A percentile compares a stretch with the other conserved stretches of the same genome.
These are phyloP conservation scores for Talaromyces stipitatus DNA, from an alignment of 495 filamentous ascomycete species.

Conservation along the genomic window DNA sequence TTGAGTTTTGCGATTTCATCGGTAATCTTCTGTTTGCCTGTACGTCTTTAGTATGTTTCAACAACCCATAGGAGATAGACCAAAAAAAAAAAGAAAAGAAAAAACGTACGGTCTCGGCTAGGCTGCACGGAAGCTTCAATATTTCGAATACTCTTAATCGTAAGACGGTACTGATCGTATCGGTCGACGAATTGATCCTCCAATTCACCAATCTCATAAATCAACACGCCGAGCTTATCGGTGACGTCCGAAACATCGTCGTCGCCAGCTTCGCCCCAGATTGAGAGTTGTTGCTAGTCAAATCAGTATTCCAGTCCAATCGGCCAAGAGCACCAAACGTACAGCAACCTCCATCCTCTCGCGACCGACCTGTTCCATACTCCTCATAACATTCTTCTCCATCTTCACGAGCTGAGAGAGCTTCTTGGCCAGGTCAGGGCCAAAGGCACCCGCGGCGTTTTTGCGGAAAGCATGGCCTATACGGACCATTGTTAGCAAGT, in stretches of 20 bases:
- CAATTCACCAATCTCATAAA: conserved; percentile 97
- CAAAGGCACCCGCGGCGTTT: conserved; percentile 86
- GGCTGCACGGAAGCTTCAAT: conserved; percentile 98
- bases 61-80: neutral
- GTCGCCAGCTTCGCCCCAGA: conserved; percentile 95
- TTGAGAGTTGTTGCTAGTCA: conserved; percentile 88
- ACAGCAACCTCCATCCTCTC: conserved; percentile 98
- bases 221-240: conserved; percentile 94
- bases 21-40: conserved; percentile 97
- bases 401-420: conserved; percentile 97
- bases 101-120: conserved; percentile 80
- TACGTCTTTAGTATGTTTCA: conserved; percentile 1
- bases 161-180: conserved; percentile 98
- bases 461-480: conserved; percentile 90
- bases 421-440: conserved; percentile 95
- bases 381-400: conserved; percentile 99
- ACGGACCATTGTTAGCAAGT: conserved; percentile 2
- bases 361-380: conserved; percentile 86
- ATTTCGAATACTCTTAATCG: conserved; percentile 98
- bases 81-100: neutral
- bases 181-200: conserved; percentile 97
- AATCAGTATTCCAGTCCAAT: conserved; percentile 19
- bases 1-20: conserved; percentile 98
- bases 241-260: conserved; percentile 98
- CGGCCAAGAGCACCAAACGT: conserved; percentile 25